Evolutionary conservation across 1,139 yeast genomes (phyloP).

Genomic region (Geotrichum candidum): DNA sequence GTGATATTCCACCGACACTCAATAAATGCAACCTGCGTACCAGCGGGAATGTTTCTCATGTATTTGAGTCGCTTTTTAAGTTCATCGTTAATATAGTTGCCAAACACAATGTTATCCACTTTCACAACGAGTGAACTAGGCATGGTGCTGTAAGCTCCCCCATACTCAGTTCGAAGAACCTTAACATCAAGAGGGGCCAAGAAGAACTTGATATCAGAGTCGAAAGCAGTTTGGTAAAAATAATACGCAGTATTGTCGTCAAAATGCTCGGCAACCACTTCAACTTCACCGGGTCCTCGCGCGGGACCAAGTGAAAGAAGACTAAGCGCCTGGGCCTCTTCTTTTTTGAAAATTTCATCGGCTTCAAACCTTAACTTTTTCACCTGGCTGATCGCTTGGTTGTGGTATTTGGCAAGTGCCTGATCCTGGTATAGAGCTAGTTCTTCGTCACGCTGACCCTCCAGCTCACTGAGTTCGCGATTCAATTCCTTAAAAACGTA

Average conservation of each 20-base stretch:
- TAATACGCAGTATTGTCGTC: conserved; percentile 43
- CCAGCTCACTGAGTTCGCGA: conserved; percentile 49
- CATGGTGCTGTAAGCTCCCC: conserved; percentile 49
- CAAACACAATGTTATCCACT: conserved; percentile 66
- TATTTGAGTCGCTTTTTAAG: conserved; percentile 63
- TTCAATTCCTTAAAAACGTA: conserved; percentile 52
- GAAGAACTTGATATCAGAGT: conserved; percentile 58
- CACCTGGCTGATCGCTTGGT: conserved; percentile 7
- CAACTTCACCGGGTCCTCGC: background rate
- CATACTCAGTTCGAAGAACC: conserved; percentile 59
- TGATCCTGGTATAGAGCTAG: conserved; percentile 11
- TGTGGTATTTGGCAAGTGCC: conserved; percentile 5
- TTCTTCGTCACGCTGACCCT: conserved; percentile 21
- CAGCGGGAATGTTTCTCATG: conserved; percentile 74
- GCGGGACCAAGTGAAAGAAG: background rate
- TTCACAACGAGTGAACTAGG: conserved; percentile 59
- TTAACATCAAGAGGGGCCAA: conserved; percentile 75
- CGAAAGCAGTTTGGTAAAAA: conserved; percentile 71
- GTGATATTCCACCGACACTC: conserved; percentile 72
- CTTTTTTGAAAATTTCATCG: conserved; percentile 5
- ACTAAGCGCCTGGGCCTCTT: background rate
- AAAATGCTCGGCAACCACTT: conserved; percentile 1
- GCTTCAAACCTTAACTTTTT: background rate
- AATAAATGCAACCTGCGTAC: conserved; percentile 75
- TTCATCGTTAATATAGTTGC: conserved; percentile 49